Conservation (phyloP, 768 basidiomycete species). For the Boletus sp. region DNA sequence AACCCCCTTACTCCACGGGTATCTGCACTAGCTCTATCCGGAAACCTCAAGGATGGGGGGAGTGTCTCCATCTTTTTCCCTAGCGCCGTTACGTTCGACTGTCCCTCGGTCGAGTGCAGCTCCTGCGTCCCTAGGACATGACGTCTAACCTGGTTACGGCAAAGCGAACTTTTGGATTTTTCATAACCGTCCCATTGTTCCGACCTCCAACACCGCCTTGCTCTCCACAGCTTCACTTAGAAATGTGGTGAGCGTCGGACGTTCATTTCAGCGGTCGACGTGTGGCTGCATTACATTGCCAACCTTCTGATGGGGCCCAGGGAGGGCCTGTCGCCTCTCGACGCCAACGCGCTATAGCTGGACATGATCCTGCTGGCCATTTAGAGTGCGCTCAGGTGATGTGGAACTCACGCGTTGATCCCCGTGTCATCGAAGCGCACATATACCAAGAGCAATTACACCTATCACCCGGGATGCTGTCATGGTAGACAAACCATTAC, state of each 20-base stretch:
- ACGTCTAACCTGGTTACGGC: neutral
- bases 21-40: neutral
- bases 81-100: conserved; percentile 1
- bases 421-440: conserved; percentile 23
- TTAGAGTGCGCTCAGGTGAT: conserved; percentile 18
- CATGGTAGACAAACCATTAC: conserved; percentile 18
- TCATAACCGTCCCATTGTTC: conserved; percentile 6
- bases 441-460: conserved; percentile 10
- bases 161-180: neutral
- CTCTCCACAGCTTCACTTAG: neutral
- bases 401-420: conserved; percentile 22
- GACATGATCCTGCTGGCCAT: conserved; percentile 8
- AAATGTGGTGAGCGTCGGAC: conserved; percentile 2
- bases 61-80: neutral
- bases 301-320: conserved; percentile 9
- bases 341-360: conserved; percentile 10
- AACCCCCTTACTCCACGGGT: neutral
- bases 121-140: neutral
- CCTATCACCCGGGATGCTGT: conserved; percentile 29
- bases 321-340: conserved; percentile 5
- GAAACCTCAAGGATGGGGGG: neutral
- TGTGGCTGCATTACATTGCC: neutral
- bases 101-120: neutral
- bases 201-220: conserved; percentile 15
- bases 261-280: conserved; percentile 3